Conservation (phyloP, 176 grass and related monocot species). For the Hyparrhenia diplandra region DNA sequence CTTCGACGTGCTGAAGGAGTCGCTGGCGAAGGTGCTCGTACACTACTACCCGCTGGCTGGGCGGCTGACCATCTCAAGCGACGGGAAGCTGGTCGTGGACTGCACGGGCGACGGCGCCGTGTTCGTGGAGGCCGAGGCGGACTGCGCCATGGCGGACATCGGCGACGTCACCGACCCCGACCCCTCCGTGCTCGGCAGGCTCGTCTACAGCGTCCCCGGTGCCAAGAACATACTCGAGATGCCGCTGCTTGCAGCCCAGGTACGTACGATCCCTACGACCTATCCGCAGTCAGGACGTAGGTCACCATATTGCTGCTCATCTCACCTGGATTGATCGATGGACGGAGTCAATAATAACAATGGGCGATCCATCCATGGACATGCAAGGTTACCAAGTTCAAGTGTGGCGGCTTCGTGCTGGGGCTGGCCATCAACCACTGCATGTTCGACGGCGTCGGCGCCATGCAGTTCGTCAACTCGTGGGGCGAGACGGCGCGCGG, state of each 20-base stretch:
- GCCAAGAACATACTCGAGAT: constrained; percentile 75
- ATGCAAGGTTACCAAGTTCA: constrained; percentile 73
- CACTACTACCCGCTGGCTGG: constrained; percentile 63
- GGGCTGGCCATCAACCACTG: constrained; percentile 83
- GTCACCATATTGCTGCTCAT: neutral
- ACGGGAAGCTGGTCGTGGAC: constrained; percentile 62
- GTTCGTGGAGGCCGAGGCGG: constrained; percentile 61
- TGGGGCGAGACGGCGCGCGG: constrained; percentile 67
- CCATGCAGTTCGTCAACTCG: constrained; percentile 86
- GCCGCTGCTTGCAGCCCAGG: constrained; percentile 66
- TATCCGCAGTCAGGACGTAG: no score
- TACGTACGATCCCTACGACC: neutral
- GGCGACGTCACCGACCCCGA: constrained; percentile 61
- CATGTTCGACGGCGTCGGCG: constrained; percentile 82
- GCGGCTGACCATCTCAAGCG: constrained; percentile 30
- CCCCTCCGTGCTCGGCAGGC: constrained; percentile 52
- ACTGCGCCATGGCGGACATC: constrained; percentile 48
- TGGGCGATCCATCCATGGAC: neutral
- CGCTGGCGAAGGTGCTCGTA: constrained; percentile 56
- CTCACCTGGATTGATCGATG: neutral
- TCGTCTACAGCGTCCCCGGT: constrained; percentile 62
- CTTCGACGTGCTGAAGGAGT: constrained; percentile 36
- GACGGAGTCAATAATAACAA: neutral
- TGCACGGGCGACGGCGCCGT: constrained; percentile 65
- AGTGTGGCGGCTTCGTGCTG: constrained; percentile 59